Evolutionary conservation across 176 grass and related monocot species (phyloP), one percentile per base, ranked within the genome.

Genomic region (Paspalum vaginatum): DNA sequence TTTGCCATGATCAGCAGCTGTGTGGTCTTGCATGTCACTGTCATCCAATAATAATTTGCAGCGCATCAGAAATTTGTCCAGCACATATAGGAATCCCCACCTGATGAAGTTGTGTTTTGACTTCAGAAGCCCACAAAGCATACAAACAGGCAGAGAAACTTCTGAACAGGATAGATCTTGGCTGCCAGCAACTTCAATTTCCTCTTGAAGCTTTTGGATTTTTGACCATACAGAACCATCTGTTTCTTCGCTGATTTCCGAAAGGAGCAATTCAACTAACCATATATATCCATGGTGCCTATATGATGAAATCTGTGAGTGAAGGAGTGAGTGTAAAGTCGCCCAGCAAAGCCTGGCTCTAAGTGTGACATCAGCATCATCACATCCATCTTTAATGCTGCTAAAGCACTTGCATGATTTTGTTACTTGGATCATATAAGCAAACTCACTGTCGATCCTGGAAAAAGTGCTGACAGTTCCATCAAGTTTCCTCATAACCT

Each of bases 261-360:
- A 87, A 81, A 99, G 81, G 77, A 99, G 92, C 64, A 95, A 89
- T 75, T 99, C 96, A 60, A 95, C 92, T 72, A 99, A 79, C 92
- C 96, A 99, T 78, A 95, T 93, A 90, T 95, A 99, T 71, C 96
- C 96, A 95, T 99, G 92, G 70, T 99, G 96, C 55, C 92, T 94
- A 64, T 89, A 93, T 78, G 92, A 87, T 84, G 86, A 88, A 65
- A 88, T 93, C 14, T 94, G 90, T 39, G 92, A 91, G 74, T 95
- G 92, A 83, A 99, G 90, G 73, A 99, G 90, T 56, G 92, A 93
- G 80, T 93, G 92, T 62, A 99, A 85, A 13, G 90, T 95, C 67
- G 86, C 81, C 92, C 92, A 95, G 68, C 88, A 94, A 83, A 99
- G 59, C 78, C 88, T 93, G 76, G 90, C 90, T 81, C 89, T 89